These are phyloP conservation scores for Yamagishiella unicocca DNA, from an alignment of 139 green algal species.

Conservation along the genomic window DNA sequence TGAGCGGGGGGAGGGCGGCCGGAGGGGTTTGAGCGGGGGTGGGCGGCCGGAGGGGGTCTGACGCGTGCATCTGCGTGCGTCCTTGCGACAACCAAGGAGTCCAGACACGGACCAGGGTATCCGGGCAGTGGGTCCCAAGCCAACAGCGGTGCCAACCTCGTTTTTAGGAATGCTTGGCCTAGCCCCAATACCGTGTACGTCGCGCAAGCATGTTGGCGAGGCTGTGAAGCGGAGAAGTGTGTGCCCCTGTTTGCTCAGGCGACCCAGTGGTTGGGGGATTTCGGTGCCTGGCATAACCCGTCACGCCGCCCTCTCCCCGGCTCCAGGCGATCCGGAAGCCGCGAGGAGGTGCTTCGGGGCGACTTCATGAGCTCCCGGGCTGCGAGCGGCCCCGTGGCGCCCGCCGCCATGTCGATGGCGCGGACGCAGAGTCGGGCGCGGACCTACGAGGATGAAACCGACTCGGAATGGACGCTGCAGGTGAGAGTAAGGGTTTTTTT, in stretches of 20 bases:
- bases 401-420: neutral
- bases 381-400: neutral
- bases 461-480: conserved; percentile 16
- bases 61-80: too few relatives aligned
- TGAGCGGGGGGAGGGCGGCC: conserved; percentile 5
- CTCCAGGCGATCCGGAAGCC: neutral
- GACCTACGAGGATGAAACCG: neutral
- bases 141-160: too few relatives aligned
- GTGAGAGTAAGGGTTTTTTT: neutral
- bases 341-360: neutral
- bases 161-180: too few relatives aligned
- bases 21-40: neutral
- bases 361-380: neutral
- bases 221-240: too few relatives aligned
- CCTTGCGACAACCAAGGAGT: too few relatives aligned
- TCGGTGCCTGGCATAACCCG: too few relatives aligned
- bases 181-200: too few relatives aligned
- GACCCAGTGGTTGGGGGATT: too few relatives aligned
- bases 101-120: too few relatives aligned
- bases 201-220: too few relatives aligned
- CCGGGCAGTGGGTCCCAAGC: too few relatives aligned
- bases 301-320: neutral
- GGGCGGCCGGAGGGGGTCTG: neutral
- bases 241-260: too few relatives aligned
- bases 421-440: neutral